These are phyloP conservation scores for Trichoderma pleuroti DNA, from an alignment of 2,329 filamentous ascomycete genomes.

Conservation along the genomic window DNA sequence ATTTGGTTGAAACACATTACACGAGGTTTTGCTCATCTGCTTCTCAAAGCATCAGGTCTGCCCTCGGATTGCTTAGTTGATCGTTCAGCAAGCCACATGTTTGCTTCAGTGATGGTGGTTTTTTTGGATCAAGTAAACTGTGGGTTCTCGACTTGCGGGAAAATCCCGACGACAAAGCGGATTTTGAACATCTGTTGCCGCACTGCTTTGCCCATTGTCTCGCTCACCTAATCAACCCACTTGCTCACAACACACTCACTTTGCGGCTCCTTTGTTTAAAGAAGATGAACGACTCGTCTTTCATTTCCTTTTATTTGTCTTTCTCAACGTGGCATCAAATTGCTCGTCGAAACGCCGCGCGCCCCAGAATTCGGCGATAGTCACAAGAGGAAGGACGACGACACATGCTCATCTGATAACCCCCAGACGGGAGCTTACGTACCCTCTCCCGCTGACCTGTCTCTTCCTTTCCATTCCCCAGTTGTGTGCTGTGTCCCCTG, in stretches of 20 bases:
- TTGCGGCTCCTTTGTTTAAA: not conserved
- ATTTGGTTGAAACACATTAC: not conserved
- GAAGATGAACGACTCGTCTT: not conserved
- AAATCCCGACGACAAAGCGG: not conserved
- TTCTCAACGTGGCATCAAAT: not conserved
- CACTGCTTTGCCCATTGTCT: not conserved
- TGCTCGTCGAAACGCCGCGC: not conserved
- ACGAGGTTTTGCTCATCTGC: not conserved
- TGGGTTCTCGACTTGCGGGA: not conserved
- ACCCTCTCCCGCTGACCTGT: not conserved
- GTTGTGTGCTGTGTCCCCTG: not conserved
- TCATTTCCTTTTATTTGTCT: not conserved
- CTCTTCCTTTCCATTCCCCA: not conserved
- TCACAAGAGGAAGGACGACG: no score
- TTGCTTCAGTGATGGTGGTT: not conserved
- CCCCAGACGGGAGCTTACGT: not conserved
- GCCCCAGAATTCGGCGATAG: not conserved
- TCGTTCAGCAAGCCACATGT: not conserved
- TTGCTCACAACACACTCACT: not conserved
- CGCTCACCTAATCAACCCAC: conserved; percentile 10
- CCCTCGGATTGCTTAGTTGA: not conserved
- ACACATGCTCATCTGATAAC: not conserved
- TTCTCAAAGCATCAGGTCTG: not conserved
- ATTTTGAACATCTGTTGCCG: not conserved
- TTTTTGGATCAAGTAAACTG: not conserved